Base-by-base conservation (phyloP, 1,284 basidiomycete species). In the Anthracocystis walkeri region DNA sequence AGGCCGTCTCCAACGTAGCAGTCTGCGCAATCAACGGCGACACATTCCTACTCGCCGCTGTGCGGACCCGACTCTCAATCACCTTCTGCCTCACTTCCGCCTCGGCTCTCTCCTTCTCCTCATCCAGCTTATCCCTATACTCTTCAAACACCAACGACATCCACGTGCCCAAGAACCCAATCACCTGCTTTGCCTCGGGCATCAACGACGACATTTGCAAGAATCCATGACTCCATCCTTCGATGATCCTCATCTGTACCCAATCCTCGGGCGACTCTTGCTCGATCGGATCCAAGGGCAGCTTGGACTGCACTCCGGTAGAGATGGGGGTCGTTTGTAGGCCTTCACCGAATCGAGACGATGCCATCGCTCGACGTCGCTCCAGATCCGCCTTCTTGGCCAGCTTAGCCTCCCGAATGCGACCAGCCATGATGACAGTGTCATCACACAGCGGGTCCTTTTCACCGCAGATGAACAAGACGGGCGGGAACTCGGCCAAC, bases 141-240 rank as follows among this genome's bases (percentile, higher is more conserved):
- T 79, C 74, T 81, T 87, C 88, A 84, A 98, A 97, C 27, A 90
- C 89, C 69, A 91, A 90, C 80, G 90, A 89, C 68, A 97, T 95
- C 94, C 95, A 97, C 73, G 92, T 92, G n/a, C 92, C 94, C 77
- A 97, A 89, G 79, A 95, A 93, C 70, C 91, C 89, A 75, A 97
- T 92, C 49, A 93, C 93, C 61, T 89, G 89, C 74, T 88, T 88
- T 29, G 93, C 93, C 82, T 96, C 94, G 45, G 87, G 88, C 91
- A 98, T 92, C 77, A 98, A 86, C 20, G 89, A 87, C 33, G 91
- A 89, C 96, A 99, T 99, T 87, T 97, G 95, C 62, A 84, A 46
- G 23, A 79, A 82, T 23, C 82, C 80, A 40, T 82, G 82, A 42
- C 69, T 79, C 77, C 80, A 85, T 2, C 85, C 86, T 27, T 81